A percentile compares a stretch with the other conserved stretches of the same genome.
Evolutionary conservation across 768 basidiomycete species (phyloP).

Genomic region (Leucosporidium yakuticum): DNA sequence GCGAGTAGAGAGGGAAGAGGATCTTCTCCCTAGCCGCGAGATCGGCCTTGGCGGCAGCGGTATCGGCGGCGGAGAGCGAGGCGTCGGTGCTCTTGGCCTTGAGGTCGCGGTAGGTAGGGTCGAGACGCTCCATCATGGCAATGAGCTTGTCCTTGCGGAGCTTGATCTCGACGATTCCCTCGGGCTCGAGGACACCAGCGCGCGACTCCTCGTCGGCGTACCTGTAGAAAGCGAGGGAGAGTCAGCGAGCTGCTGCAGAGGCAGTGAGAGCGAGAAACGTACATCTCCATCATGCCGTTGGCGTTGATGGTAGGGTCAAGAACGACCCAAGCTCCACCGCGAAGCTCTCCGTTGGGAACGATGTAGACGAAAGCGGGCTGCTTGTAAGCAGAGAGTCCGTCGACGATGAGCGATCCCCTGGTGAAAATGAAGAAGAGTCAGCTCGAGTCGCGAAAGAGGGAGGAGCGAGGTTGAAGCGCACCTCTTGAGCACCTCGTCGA

Average conservation of each 20-base stretch:
- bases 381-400: conserved; percentile 92
- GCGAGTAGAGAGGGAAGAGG: conserved; percentile 84
- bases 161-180: conserved; percentile 96
- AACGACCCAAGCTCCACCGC: conserved; percentile 99
- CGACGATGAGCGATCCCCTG: conserved; percentile 63
- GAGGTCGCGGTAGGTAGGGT: conserved; percentile 69
- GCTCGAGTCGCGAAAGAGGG: not conserved
- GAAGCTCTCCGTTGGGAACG: conserved; percentile 94
- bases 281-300: conserved; percentile 91
- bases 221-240: conserved; percentile 2
- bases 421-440: not conserved
- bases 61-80: conserved; percentile 67
- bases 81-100: conserved; percentile 74
- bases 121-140: conserved; percentile 85
- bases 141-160: conserved; percentile 91
- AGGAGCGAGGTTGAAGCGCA: not conserved
- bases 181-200: conserved; percentile 90
- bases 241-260: not conserved
- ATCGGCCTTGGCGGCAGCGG: conserved; percentile 60
- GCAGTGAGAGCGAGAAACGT: not conserved
- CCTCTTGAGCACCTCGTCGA: conserved; percentile 42
- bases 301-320: conserved; percentile 96
- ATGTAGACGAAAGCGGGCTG: conserved; percentile 98
- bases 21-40: conserved; percentile 69
- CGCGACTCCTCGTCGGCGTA: conserved; percentile 93